Percentiles rank a stretch among this genome's conserved stretches.
phyloP scores from a whole-genome alignment of 169 alveolate species.

The Babesia bigemina region DNA sequence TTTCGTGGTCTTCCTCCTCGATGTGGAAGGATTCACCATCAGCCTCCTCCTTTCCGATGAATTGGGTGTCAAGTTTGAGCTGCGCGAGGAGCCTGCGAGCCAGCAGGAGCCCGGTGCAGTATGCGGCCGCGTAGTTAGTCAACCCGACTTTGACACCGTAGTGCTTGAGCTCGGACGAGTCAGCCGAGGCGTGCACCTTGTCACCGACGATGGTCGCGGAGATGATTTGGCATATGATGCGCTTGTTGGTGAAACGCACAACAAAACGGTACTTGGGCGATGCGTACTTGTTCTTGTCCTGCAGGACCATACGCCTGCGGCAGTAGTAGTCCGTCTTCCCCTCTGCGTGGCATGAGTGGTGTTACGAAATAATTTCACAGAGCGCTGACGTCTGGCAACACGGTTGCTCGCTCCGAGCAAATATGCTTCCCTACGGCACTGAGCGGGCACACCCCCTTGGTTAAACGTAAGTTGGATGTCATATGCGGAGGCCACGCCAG shows the following conservation, averaged over 20 bases:
- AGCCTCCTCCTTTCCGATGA: constrained; percentile 92
- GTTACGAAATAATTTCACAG: not conserved
- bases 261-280: constrained; percentile 99
- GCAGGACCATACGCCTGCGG: constrained; percentile 95
- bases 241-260: constrained; percentile 94
- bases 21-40: constrained; percentile 97
- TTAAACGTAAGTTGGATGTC: not conserved
- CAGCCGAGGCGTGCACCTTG: constrained; percentile 94
- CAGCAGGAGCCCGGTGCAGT: constrained; percentile 96
- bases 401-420: not conserved
- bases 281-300: constrained; percentile 99
- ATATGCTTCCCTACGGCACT: not conserved
- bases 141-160: constrained; percentile 98
- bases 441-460: not conserved
- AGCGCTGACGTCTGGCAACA: not conserved
- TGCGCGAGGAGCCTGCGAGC: constrained; percentile 96
- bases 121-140: constrained; percentile 99
- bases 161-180: constrained; percentile 94
- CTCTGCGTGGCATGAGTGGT: constrained; percentile 79
- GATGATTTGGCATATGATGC: constrained; percentile 94
- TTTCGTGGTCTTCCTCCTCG: constrained; percentile 90
- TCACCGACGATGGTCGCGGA: constrained; percentile 98
- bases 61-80: constrained; percentile 89
- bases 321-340: constrained; percentile 99
- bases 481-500: not conserved